Evolutionary conservation across 2,329 filamentous ascomycete species (phyloP).

Genomic region (Colletotrichum sp.): DNA sequence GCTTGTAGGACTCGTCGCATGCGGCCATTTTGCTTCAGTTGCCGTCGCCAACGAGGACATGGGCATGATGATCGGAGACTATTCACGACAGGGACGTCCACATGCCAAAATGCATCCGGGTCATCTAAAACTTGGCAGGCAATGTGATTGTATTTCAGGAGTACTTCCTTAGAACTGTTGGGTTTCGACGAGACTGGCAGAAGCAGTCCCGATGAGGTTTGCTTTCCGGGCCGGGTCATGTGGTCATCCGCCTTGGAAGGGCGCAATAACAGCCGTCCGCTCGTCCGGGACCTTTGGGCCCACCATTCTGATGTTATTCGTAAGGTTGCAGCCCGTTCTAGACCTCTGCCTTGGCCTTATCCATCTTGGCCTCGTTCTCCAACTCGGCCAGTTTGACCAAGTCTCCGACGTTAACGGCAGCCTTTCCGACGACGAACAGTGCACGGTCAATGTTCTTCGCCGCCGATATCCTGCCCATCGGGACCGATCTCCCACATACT

Average conservation of each 20-base stretch:
- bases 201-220: not conserved
- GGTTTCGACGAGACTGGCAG: not conserved
- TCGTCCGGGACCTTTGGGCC: not conserved
- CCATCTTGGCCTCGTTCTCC: not conserved
- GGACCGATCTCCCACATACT: not conserved
- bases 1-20: not conserved
- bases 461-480: not conserved
- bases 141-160: not conserved
- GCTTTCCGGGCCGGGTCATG: not conserved
- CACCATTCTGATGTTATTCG: not conserved
- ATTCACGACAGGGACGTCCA: not conserved
- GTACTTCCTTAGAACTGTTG: not conserved
- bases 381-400: not conserved
- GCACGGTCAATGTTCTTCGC: not conserved
- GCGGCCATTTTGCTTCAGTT: not conserved
- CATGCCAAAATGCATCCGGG: not conserved
- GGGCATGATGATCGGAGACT: not conserved
- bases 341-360: not conserved
- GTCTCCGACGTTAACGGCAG: not conserved
- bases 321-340: not conserved
- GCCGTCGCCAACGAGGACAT: not conserved
- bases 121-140: not conserved
- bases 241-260: not conserved
- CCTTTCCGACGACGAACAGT: not conserved
- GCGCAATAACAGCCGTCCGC: not conserved